Evolutionary conservation across 352 stramenopile species (phyloP), one percentile per base, ranked within the genome.

Genomic region (Pythium sp.): DNA sequence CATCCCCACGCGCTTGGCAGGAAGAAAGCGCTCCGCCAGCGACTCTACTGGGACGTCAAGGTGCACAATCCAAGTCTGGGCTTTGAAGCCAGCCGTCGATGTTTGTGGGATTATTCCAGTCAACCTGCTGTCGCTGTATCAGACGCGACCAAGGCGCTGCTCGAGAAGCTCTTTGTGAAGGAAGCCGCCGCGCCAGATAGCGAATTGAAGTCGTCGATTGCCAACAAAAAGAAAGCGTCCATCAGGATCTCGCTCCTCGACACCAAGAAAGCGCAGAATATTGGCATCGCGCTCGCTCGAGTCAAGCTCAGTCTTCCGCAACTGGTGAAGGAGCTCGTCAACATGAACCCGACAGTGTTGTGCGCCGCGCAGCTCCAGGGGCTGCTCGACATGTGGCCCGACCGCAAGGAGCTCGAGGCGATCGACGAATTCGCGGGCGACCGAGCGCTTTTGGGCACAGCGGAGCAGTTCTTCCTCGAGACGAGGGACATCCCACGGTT

Each of bases 201-300:
- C 20, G 22, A 28, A 14, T 46, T 49, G 2, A 24, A 28, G 38
- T 61, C 46, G 18, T 55, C 58, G 11, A 28, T 30, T 34, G 34
- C 20, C 15, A 28, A 18, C 30, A n/a, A 26, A 12, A 18, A 43
- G 43, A 51, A 18, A 18, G n/a, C 57, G 12, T 55, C 64, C 2
- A 54, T 59, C 4, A 65, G 43, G 20, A 76, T 92, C 51, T 77
- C 82, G 22, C 72, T 94, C 47, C 79, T 95, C 61, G 84, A 94
- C 58, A 78, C 84, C 69, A 95, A 95, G 68, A 95, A 94, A 67
- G 89, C 86, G 15, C 87, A 94, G 63, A 94, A 95, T 60, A 92
- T 95, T 62, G 78, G 81, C 2, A 94, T 94, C 59, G 85, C 82
- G 12, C 73, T 95, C 18, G 87, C 87, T 12, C 80, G 86, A 57